Percentiles rank a stretch among this genome's conserved stretches.
phyloP scores from a whole-genome alignment of 129 eudicot genomes.

The Flaveria robusta region DNA sequence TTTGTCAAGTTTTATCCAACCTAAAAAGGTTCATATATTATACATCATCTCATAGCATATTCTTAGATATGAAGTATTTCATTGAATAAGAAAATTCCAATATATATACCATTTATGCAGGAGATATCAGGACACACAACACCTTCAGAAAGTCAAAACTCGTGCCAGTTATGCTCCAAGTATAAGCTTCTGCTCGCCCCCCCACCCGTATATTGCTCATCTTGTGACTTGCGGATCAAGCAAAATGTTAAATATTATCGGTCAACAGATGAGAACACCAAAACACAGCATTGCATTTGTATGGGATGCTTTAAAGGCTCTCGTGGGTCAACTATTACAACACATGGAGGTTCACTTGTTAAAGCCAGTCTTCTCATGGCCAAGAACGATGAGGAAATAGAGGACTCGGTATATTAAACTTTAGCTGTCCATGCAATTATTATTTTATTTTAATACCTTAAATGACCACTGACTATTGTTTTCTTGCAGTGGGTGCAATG shows the following conservation, averaged over 20 bases:
- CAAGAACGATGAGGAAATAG: slow-evolving; percentile 38
- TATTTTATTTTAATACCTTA: neutral
- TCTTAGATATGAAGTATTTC: slow-evolving; percentile 4
- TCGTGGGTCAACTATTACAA: slow-evolving; percentile 37
- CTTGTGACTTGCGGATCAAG: slow-evolving; percentile 54
- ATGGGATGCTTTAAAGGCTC: slow-evolving; percentile 43
- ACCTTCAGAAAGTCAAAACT: slow-evolving; percentile 29
- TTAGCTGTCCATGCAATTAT: neutral
- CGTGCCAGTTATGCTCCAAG: slow-evolving; percentile 63
- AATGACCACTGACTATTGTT: neutral
- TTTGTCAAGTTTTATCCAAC: slow-evolving; percentile 46
- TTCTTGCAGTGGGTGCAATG: slow-evolving; percentile 82
- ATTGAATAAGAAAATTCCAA: slow-evolving; percentile 11
- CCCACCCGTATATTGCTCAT: slow-evolving; percentile 60
- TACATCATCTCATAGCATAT: neutral
- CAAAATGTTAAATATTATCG: slow-evolving; percentile 43
- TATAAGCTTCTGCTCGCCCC: slow-evolving; percentile 48
- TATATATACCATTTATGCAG: slow-evolving; percentile 25
- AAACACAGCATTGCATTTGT: slow-evolving; percentile 46
- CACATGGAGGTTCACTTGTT: slow-evolving; percentile 45
- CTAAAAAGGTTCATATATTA: slow-evolving; percentile 41
- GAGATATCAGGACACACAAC: slow-evolving; percentile 22
- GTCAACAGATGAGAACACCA: slow-evolving; percentile 27
- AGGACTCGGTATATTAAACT: slow-evolving; percentile 57
- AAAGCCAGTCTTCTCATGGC: slow-evolving; percentile 44